These are phyloP conservation scores for Verbena officinalis DNA, from an alignment of 257 asterid genomes.

Conservation along the genomic window DNA sequence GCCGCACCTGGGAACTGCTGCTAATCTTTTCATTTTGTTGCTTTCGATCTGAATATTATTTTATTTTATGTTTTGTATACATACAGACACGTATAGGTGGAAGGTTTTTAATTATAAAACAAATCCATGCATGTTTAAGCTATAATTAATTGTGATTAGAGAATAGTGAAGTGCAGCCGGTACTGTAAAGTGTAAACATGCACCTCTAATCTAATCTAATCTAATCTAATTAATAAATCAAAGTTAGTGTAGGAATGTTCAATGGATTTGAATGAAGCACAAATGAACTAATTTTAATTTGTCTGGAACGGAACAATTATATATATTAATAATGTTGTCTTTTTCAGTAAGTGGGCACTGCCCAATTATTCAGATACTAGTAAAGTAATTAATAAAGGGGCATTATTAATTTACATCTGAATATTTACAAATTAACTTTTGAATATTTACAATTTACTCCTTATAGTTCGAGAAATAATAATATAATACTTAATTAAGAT, in stretches of 20 bases:
- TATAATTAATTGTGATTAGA: conserved; percentile 37
- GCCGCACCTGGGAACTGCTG: conserved; percentile 98
- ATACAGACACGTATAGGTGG: conserved; percentile 41
- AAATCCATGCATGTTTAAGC: no score
- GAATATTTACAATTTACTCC: no score
- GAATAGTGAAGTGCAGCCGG: no score
- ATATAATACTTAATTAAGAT: no score
- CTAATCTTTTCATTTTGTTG: conserved; percentile 33
- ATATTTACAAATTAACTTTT: no score
- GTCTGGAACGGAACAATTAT: no score
- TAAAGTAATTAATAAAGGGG: background rate
- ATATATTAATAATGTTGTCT: background rate
- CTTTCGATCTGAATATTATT: conserved; percentile 42
- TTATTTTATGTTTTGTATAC: no score
- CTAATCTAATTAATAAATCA: conserved; percentile 15
- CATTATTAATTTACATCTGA: no score
- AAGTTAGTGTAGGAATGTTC: conserved; percentile 29
- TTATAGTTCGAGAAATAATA: no score
- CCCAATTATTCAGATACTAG: conserved; percentile 15
- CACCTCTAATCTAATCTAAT: no score
- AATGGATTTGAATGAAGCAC: conserved; percentile 35
- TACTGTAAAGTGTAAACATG: no score
- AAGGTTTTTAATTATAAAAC: conserved; percentile 10
- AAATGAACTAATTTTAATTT: conserved; percentile 14
- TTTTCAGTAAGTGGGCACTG: conserved; percentile 29